A percentile compares a stretch with the other conserved stretches of the same genome.
phyloP scores from a whole-genome alignment of 192 early-diverging fungal species.

The Rhizophagus prolifer region DNA sequence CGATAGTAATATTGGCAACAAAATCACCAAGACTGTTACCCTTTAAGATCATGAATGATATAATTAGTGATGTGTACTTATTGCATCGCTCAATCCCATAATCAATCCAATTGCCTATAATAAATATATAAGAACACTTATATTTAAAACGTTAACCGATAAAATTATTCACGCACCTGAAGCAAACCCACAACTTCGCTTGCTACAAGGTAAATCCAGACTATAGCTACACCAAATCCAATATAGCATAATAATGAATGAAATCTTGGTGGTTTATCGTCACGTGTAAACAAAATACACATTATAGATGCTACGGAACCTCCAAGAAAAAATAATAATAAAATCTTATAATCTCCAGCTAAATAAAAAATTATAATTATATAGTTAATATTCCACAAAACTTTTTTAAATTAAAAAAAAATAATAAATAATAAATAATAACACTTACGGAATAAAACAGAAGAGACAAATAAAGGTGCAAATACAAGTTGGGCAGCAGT shows the following conservation, averaged over 20 bases:
- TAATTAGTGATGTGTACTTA: constrained; percentile 37
- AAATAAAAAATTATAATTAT: not conserved
- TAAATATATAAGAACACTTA: not conserved
- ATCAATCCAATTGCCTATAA: constrained; percentile 72
- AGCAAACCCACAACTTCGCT: constrained; percentile 88
- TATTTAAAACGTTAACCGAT: not conserved
- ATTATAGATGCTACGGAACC: constrained; percentile 33
- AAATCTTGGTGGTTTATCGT: constrained; percentile 41
- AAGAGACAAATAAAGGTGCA: constrained; percentile 54
- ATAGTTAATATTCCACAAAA: not conserved
- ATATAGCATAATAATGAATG: constrained; percentile 56
- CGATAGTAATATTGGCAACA: constrained; percentile 90
- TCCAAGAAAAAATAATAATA: constrained; percentile 33
- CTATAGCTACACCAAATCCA: constrained; percentile 76
- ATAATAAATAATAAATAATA: too few species aligned
- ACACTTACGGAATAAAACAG: constrained; percentile 38
- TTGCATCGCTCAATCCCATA: constrained; percentile 74
- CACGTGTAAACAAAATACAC: constrained; percentile 38
- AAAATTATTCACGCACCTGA: constrained; percentile 37
- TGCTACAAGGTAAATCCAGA: constrained; percentile 87
- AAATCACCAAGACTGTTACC: constrained; percentile 87
- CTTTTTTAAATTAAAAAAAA: too few species aligned
- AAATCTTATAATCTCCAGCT: constrained; percentile 34
- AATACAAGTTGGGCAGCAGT: constrained; percentile 58
- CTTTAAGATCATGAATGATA: constrained; percentile 33